A percentile compares a stretch with the other conserved stretches of the same genome.
Evolutionary conservation across 176 grass and related monocot genomes (phyloP).

Genomic region (Aegilops tauschii): DNA sequence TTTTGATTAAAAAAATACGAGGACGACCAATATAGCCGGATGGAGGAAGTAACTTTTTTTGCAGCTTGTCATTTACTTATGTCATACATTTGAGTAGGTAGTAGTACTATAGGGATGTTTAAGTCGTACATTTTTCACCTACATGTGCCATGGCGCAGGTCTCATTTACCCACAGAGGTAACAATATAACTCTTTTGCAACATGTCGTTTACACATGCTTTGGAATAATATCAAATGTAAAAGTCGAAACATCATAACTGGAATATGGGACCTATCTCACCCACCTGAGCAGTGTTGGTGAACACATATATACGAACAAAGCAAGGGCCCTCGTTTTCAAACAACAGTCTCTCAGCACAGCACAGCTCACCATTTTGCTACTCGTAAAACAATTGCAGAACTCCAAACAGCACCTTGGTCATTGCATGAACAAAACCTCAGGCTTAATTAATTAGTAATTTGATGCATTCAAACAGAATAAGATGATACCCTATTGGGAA

Average conservation of each 20-base stretch:
- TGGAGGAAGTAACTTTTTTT: too few species aligned
- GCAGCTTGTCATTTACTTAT: too few species aligned
- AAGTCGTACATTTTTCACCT: too few species aligned
- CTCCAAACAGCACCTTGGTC: background rate
- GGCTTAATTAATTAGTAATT: background rate
- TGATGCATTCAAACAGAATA: constrained; percentile 5
- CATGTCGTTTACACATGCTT: too few species aligned
- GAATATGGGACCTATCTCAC: background rate
- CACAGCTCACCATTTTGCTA: background rate
- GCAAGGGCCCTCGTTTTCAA: constrained; percentile 10
- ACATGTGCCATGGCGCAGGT: too few species aligned
- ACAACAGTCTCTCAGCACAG: background rate
- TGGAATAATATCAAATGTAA: background rate
- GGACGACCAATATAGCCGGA: too few species aligned
- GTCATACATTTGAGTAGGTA: too few species aligned
- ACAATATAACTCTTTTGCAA: too few species aligned
- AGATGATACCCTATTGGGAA: background rate
- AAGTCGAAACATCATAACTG: background rate
- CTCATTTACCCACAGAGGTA: too few species aligned
- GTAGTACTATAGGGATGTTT: too few species aligned
- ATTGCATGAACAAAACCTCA: background rate
- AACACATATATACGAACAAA: background rate
- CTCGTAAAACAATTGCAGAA: background rate
- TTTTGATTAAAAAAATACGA: too few species aligned
- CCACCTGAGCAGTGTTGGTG: background rate